phyloP scores from a whole-genome alignment of 2,329 filamentous ascomycete species.

The Camillea tinctor region DNA sequence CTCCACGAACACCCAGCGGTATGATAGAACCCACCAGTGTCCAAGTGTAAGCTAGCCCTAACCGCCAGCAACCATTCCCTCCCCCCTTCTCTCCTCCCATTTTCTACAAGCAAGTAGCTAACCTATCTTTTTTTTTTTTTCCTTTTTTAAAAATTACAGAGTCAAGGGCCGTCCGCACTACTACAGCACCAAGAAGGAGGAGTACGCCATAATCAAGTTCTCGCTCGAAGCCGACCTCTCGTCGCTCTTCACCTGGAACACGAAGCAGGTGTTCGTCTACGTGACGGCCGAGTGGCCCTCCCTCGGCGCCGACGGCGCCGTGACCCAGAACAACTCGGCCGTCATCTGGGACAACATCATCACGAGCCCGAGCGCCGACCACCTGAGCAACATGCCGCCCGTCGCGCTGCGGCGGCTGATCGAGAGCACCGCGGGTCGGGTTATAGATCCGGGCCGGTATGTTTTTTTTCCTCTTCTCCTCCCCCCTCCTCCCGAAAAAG shows the following conservation, averaged over 20 bases:
- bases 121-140: not conserved
- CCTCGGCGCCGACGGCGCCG: slow-evolving; percentile 35
- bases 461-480: slow-evolving; percentile 9
- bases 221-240: slow-evolving; percentile 88
- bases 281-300: slow-evolving; percentile 74
- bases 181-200: slow-evolving; percentile 88
- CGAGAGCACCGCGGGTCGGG: slow-evolving; percentile 58
- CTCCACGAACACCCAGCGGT: slow-evolving; percentile 65
- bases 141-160: slow-evolving; percentile 45
- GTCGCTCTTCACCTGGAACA: slow-evolving; percentile 98
- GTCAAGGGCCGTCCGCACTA: slow-evolving; percentile 93
- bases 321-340: slow-evolving; percentile 60
- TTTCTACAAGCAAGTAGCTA: not conserved
- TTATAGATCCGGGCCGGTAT: slow-evolving; percentile 57
- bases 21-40: slow-evolving; percentile 69
- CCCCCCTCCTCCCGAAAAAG: too few species aligned
- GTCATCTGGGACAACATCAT: slow-evolving; percentile 98
- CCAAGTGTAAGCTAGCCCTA: slow-evolving; percentile 65
- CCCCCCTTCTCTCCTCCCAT: too few species aligned
- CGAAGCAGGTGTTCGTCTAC: slow-evolving; percentile 96
- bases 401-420: slow-evolving; percentile 61
- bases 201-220: slow-evolving; percentile 94
- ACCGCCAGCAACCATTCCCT: too few species aligned
- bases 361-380: slow-evolving; percentile 65
- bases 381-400: slow-evolving; percentile 60